Evolutionary conservation across 108 stramenopile species (phyloP).

Genomic region (Cyclostephanos invisitatus): DNA sequence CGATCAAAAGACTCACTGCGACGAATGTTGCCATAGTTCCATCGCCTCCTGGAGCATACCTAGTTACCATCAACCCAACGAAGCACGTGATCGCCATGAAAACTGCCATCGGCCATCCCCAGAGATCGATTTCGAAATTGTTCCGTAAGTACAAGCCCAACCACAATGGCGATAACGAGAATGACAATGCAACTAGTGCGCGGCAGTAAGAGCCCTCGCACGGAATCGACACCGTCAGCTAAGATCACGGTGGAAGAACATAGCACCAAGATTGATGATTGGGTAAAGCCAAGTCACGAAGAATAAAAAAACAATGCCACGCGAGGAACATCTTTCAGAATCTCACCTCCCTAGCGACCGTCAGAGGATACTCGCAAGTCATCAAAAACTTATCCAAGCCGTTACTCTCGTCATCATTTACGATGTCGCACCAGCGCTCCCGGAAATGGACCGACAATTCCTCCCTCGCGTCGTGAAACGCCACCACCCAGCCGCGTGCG

Average conservation of each 20-base stretch:
- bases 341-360: slow-evolving; percentile 64
- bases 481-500: slow-evolving; percentile 63
- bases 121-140: slow-evolving; percentile 37
- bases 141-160: slow-evolving; percentile 38
- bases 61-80: slow-evolving; percentile 35
- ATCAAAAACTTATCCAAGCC: slow-evolving; percentile 63
- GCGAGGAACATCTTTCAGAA: background rate
- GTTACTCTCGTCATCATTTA: slow-evolving; percentile 60
- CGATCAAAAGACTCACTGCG: slow-evolving; percentile 20
- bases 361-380: slow-evolving; percentile 79
- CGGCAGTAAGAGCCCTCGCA: slow-evolving; percentile 62
- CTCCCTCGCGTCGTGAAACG: slow-evolving; percentile 56
- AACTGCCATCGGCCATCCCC: slow-evolving; percentile 34
- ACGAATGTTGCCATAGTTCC: slow-evolving; percentile 37
- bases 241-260: background rate
- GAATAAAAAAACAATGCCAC: background rate
- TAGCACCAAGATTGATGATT: background rate
- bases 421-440: slow-evolving; percentile 66
- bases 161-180: slow-evolving; percentile 51
- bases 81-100: slow-evolving; percentile 22
- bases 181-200: slow-evolving; percentile 48
- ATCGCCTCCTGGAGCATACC: slow-evolving; percentile 49
- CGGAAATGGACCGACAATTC: slow-evolving; percentile 58
- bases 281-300: background rate
- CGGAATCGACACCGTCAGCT: slow-evolving; percentile 50